A percentile compares a stretch with the other conserved stretches of the same genome.
Conservation (phyloP, 2,329 filamentous ascomycete species). For the Arthrobotrys sinensis region DNA sequence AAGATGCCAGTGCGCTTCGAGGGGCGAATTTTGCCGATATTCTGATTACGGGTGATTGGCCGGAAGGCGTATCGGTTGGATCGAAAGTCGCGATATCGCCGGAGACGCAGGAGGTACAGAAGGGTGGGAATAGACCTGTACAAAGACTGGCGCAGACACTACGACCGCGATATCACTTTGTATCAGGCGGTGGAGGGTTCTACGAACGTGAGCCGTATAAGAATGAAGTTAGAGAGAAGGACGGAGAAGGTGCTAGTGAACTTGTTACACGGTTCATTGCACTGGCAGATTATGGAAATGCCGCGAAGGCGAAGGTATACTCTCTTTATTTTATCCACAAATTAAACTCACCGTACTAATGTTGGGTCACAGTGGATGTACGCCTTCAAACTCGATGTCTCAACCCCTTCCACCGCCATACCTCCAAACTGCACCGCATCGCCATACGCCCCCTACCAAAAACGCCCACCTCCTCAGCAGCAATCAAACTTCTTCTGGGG, state of each 20-base stretch:
- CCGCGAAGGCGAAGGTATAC: conserved; percentile 80
- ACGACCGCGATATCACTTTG: conserved; percentile 93
- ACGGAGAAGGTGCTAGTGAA: conserved; percentile 69
- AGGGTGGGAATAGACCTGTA: conserved; percentile 75
- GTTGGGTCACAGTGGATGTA: conserved; percentile 68
- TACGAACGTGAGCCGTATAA: conserved; percentile 88
- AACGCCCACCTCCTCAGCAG: conserved; percentile 68
- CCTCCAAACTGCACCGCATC: conserved; percentile 82
- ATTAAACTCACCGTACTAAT: neutral
- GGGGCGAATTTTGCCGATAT: conserved; percentile 87
- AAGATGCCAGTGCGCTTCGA: conserved; percentile 81
- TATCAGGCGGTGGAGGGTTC: conserved; percentile 75
- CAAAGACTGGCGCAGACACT: conserved; percentile 83
- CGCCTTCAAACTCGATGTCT: conserved; percentile 78
- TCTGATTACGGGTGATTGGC: conserved; percentile 89
- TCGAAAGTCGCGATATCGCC: conserved; percentile 75
- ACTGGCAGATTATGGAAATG: conserved; percentile 82
- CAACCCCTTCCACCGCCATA: conserved; percentile 73
- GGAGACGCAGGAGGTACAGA: conserved; percentile 41
- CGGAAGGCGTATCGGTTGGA: conserved; percentile 78
- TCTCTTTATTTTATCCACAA: conserved; percentile 60
- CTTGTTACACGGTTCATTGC: conserved; percentile 89
- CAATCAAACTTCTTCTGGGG: conserved; percentile 71
- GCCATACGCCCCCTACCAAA: conserved; percentile 76
- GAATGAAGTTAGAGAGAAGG: conserved; percentile 65